Evolutionary conservation across 225 moss, liverwort and hornwort genomes (phyloP).

Genomic region (Marchantia polymorpha): DNA sequence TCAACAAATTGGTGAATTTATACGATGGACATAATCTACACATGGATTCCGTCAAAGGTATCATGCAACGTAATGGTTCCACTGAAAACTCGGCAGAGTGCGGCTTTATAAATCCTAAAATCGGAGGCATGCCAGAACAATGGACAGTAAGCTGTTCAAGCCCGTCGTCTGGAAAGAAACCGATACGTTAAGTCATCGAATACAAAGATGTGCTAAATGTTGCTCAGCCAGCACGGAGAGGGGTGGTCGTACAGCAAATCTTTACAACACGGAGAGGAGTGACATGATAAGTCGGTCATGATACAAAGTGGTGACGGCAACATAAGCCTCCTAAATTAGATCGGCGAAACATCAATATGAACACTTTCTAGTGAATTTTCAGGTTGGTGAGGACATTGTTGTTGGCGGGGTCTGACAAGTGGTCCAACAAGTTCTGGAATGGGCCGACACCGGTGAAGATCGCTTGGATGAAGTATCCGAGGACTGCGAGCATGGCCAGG

Average conservation of each 20-base stretch:
- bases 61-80: background rate
- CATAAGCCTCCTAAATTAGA: constrained; percentile 18
- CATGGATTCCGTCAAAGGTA: too few species aligned
- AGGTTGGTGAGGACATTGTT: constrained; percentile 87
- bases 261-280: constrained; percentile 20
- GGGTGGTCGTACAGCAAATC: constrained; percentile 15
- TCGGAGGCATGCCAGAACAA: background rate
- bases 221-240: constrained; percentile 17
- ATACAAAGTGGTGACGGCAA: constrained; percentile 19
- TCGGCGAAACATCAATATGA: background rate
- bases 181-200: constrained; percentile 26
- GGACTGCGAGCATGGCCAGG: constrained; percentile 73
- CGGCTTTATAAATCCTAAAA: constrained; percentile 19
- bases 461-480: constrained; percentile 85
- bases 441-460: constrained; percentile 90
- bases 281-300: constrained; percentile 17
- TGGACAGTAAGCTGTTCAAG: background rate
- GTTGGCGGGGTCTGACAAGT: constrained; percentile 70
- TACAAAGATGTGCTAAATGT: constrained; percentile 9
- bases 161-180: background rate
- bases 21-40: too few species aligned
- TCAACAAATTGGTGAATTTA: too few species aligned
- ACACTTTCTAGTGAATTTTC: constrained; percentile 55
- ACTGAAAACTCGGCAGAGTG: constrained; percentile 13
- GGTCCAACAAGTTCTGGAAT: constrained; percentile 95